phyloP scores from a whole-genome alignment of 2,329 filamentous ascomycete genomes.

The Seiridium cupressi region DNA sequence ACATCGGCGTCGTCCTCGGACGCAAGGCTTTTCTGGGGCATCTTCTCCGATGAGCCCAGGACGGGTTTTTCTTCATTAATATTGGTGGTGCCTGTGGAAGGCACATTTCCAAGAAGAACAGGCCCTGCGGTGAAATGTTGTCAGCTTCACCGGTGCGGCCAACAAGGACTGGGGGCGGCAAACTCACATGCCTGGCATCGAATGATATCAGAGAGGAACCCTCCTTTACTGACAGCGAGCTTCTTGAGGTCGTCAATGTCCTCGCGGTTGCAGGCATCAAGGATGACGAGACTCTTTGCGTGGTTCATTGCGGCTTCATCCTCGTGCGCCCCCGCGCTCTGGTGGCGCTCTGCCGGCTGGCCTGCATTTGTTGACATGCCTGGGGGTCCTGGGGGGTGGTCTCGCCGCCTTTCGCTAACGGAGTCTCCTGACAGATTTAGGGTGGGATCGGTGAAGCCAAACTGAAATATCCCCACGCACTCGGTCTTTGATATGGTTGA shows the following conservation, averaged over 20 bases:
- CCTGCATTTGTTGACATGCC: slow-evolving; percentile 14
- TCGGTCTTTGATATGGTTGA: not conserved
- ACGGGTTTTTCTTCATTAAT: too few relatives aligned
- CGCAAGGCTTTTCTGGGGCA: too few relatives aligned
- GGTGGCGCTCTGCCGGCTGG: slow-evolving; percentile 9
- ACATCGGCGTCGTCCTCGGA: slow-evolving; percentile 12
- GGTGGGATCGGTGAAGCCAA: not conserved
- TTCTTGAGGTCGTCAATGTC: slow-evolving; percentile 55
- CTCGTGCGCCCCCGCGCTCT: slow-evolving; percentile 7
- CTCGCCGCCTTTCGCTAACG: too few relatives aligned
- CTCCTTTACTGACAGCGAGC: slow-evolving; percentile 63
- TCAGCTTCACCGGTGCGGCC: slow-evolving; percentile 5
- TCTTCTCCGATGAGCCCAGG: too few relatives aligned
- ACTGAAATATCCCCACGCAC: not conserved
- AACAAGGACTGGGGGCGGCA: slow-evolving; percentile 8
- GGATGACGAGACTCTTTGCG: slow-evolving; percentile 46
- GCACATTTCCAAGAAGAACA: slow-evolving; percentile 46
- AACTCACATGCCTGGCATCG: slow-evolving; percentile 76
- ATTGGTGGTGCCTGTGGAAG: slow-evolving; percentile 6
- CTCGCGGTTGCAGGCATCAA: slow-evolving; percentile 57
- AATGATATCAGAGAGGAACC: slow-evolving; percentile 64
- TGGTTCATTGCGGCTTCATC: slow-evolving; percentile 17
- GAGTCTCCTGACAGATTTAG: too few relatives aligned
- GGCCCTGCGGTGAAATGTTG: slow-evolving; percentile 52
- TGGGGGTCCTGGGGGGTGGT: too few relatives aligned